Base-by-base conservation (phyloP, 108 stramenopile species). In the Cyclotella distinguenda region DNA sequence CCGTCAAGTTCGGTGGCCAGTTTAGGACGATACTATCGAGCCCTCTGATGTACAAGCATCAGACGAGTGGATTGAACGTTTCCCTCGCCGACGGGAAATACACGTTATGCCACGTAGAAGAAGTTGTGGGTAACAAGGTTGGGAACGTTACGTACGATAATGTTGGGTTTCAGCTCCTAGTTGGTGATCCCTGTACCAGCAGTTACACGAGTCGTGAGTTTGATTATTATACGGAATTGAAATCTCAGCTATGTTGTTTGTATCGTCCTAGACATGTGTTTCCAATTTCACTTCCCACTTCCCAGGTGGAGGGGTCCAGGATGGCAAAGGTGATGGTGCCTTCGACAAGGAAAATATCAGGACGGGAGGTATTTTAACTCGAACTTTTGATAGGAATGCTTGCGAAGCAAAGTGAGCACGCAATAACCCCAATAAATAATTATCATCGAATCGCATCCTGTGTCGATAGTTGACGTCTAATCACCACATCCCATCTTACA, bases 301-400 rank as follows among this genome's bases (percentile, higher is more conserved):
- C n/a, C n/a, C 13, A 59, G 58, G 40, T 7, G 58, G 58, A 27
- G 70, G 60, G 33, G 52, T 55, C 8, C 43, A 46, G n/a, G 64
- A 74, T 62, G 53, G 32, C 13, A 43, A 50, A 15, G 74, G 79
- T 6, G 74, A 68, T n/a, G 74, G 75, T 38, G 35, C 74, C 33
- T 18, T 27, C 6, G 62, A 71, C 48, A 48, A 8, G 9, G 42
- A 76, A 42, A 26, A 53, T 15, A 58, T 70, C 46, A 57, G 15
- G 9, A 42, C 43, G 21, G 31, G 26, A 30, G 46, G 23, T 6
- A 23, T 11, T 23, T 15, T 52, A 25, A 31, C 15, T 11, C 48
- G 63, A 16, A 33, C 26, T 21, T 64, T 40, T 13, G 63, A 64
- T 26, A 64, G 32, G 6, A 52, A 51, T 38, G 23, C n/a, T 9